A percentile compares a stretch with the other conserved stretches of the same genome.
Conservation (phyloP, 495 filamentous ascomycete species). For the Talaromyces adpressus region DNA sequence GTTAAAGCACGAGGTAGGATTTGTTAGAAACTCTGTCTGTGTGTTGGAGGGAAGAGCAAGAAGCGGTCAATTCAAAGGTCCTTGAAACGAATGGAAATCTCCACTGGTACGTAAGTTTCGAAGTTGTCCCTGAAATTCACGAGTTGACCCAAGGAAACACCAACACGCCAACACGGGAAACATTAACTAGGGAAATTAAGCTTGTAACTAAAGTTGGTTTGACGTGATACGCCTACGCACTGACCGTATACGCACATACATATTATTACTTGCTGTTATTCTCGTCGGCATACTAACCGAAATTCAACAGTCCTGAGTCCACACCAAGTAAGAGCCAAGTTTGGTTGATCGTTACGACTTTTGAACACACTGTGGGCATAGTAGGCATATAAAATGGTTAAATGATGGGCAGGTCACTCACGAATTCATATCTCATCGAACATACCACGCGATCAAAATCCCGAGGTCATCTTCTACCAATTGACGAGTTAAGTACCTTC, state of each 20-base stretch:
- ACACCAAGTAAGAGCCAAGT: not conserved
- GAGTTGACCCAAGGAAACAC: not conserved
- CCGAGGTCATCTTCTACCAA: not conserved
- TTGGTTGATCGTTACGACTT: not conserved
- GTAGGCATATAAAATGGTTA: not conserved
- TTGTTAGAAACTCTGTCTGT: not conserved
- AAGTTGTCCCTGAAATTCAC: not conserved
- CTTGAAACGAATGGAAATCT: not conserved
- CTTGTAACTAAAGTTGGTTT: not conserved
- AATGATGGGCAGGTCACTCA: not conserved
- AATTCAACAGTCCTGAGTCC: not conserved
- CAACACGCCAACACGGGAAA: no score
- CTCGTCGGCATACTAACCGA: not conserved
- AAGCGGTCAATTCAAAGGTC: not conserved
- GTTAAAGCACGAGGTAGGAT: not conserved
- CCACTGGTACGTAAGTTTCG: not conserved
- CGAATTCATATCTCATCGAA: not conserved
- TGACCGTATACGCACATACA: not conserved
- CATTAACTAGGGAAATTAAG: not conserved
- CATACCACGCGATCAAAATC: not conserved
- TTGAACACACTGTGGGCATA: not conserved
- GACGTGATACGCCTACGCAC: not conserved
- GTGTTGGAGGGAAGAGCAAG: not conserved
- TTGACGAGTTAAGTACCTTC: not conserved
- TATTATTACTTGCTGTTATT: not conserved